Base-by-base conservation (phyloP, 371 early-diverging fungal species). In the Parasitella parasitica region DNA sequence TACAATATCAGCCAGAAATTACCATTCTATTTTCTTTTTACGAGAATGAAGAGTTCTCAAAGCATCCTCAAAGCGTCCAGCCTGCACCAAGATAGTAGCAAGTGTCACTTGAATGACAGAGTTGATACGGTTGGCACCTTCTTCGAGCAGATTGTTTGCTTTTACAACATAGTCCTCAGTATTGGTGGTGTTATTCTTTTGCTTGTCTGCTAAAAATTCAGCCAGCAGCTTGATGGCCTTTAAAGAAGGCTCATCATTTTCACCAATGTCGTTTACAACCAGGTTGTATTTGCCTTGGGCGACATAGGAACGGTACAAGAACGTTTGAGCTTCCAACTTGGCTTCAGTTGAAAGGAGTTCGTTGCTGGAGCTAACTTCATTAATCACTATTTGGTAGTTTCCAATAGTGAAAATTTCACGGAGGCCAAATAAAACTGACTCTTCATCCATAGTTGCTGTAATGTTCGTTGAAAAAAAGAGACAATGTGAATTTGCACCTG, bases 11-110 rank as follows among this genome's bases (percentile, higher is more conserved):
- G 5, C n/a, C 39, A 39, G 6, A 4, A 2, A 7, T 22, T 79
- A 90, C 89, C 94, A 91, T 70, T 96, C 96, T 15, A 95, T 69
- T 69, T 89, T 87, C 73, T 86, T 89, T 52, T 89, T 83, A 54
- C 87, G 87, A 37, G 78, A 77, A 20, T 87, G 84, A 35, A 94
- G 75, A 6, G 84, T 71, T 41, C 76, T 73, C 62, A 96, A 75
- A 11, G 94, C 78, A 30, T 77, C 78, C 41, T 84, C 82, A 24
- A 68, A 57, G 36, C 72, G 71, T 7, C 78, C 79, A 48, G 79
- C 75, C 39, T 77, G 75, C 32, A 75, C 75, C 46, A 73, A 70
- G 22, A 79, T 59, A 34, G 82, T 77, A 12, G 79, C 84, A 22
- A 72, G 46, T 13, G 71, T 54, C 0, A 80, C 75, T 59, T 84